A percentile compares a stretch with the other conserved stretches of the same genome.
phyloP scores from a whole-genome alignment of 345 rosid genomes.

The Eucalyptus polybractea region DNA sequence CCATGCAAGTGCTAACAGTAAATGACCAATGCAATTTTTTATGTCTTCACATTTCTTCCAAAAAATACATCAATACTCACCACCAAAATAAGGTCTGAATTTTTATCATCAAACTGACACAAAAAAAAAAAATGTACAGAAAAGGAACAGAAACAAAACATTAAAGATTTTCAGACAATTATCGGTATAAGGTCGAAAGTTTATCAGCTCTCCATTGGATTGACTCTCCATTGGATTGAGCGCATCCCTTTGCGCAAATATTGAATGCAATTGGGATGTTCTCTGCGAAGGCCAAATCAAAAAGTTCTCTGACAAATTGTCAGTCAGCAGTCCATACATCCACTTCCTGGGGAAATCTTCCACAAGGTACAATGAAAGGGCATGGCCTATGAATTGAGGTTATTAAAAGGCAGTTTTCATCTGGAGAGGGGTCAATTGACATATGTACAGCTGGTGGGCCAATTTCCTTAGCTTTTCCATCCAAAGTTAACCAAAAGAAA shows the following conservation, averaged over 20 bases:
- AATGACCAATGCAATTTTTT: neutral
- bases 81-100: neutral
- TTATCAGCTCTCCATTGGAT: constrained; percentile 91
- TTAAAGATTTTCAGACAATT: neutral
- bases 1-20: neutral
- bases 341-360: constrained; percentile 86
- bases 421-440: constrained; percentile 82
- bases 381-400: constrained; percentile 68
- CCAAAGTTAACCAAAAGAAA: constrained; percentile 56
- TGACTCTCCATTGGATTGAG: constrained; percentile 74
- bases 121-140: neutral
- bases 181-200: constrained; percentile 74
- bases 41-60: neutral
- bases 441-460: constrained; percentile 67
- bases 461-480: constrained; percentile 52
- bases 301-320: constrained; percentile 59
- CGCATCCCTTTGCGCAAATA: constrained; percentile 88
- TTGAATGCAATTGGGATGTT: constrained; percentile 76
- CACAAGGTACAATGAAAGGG: constrained; percentile 79
- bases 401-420: constrained; percentile 50
- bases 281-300: constrained; percentile 83
- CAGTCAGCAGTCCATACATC: constrained; percentile 73
- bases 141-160: neutral
- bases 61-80: neutral
- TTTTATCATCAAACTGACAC: neutral